Base-by-base conservation (phyloP, 2,329 filamentous ascomycete genomes). In the Coniochaeta pulveracea region DNA sequence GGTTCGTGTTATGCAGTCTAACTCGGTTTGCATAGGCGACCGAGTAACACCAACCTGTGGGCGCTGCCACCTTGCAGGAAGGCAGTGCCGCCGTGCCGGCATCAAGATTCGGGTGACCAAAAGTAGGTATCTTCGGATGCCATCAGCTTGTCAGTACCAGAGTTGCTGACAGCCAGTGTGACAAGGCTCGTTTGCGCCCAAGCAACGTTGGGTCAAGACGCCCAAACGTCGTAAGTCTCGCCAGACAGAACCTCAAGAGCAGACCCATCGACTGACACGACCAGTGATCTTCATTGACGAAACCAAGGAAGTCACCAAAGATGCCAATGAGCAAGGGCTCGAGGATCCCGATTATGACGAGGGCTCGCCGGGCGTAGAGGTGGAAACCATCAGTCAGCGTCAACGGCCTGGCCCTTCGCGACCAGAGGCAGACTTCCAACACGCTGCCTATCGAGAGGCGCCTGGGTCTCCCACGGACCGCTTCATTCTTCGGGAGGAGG, bases 41-140 rank as follows among this genome's bases (percentile, higher is more conserved):
- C 55, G 61, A 26, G 47, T 45, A 2, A 49, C 47, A 19, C 54
- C 52, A 14, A 38, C 43, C 4, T 57, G 55, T 37, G 50, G 53
- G 15, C 48, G 52, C 19, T 57, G 55, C 34, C 35, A 39, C 9
- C 41, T 39, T 32, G 42, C 41, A 21, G 41, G 44, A 16, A 44
- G 43, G 5, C 33, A 42, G 8, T 58, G 55, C 43, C 43, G 31
- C 6, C 43, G 48, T 26, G 40, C 43, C 1, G 50, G 46, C 17
- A 50, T 54, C 40, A 55, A 54, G 40, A 54, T 58, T 19, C 51
- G 51, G 7, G 41, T 49, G 11, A 46, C 34, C 24, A 47, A 48
- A 21, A 34, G 39, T 45, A 19, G 11, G 42, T 39, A n/a, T n/a
- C n/a, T n/a, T 26, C 10, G 28, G 16, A 10, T n/a, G 11, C 14